Evolutionary conservation across 768 basidiomycete species (phyloP).

Genomic region (Boletus sp.): DNA sequence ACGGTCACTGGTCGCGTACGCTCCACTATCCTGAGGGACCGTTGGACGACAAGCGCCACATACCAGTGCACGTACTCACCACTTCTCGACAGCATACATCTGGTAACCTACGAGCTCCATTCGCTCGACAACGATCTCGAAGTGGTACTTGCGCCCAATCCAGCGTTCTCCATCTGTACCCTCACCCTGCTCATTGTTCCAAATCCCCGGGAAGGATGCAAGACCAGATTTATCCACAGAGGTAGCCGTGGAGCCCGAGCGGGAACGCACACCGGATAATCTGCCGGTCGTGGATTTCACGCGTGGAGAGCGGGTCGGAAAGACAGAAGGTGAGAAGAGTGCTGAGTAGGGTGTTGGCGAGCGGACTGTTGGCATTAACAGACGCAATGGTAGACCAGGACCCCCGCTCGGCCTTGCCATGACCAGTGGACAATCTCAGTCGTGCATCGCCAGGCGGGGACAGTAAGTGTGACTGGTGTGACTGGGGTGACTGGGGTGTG

Average conservation of each 20-base stretch:
- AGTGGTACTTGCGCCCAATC: constrained; percentile 44
- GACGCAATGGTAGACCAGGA: constrained; percentile 10
- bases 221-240: constrained; percentile 16
- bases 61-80: constrained; percentile 42
- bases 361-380: constrained; percentile 36
- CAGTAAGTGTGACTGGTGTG: constrained; percentile 10
- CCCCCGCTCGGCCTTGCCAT: constrained; percentile 18
- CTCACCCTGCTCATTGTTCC: constrained; percentile 13
- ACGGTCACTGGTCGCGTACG: constrained; percentile 56
- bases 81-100: constrained; percentile 85
- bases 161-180: constrained; percentile 34
- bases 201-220: not conserved
- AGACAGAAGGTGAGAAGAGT: constrained; percentile 10
- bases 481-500: no score
- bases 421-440: not conserved
- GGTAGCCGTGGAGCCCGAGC: constrained; percentile 30
- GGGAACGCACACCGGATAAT: constrained; percentile 31
- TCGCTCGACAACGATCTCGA: constrained; percentile 47
- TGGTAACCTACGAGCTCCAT: constrained; percentile 60
- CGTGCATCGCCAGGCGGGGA: not conserved
- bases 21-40: constrained; percentile 56
- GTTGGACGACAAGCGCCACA: not conserved
- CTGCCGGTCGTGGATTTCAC: constrained; percentile 22
- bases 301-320: constrained; percentile 24
- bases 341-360: constrained; percentile 9